Base-by-base conservation (phyloP, 1,139 yeast genomes). In the Blastobotrys elegans region DNA sequence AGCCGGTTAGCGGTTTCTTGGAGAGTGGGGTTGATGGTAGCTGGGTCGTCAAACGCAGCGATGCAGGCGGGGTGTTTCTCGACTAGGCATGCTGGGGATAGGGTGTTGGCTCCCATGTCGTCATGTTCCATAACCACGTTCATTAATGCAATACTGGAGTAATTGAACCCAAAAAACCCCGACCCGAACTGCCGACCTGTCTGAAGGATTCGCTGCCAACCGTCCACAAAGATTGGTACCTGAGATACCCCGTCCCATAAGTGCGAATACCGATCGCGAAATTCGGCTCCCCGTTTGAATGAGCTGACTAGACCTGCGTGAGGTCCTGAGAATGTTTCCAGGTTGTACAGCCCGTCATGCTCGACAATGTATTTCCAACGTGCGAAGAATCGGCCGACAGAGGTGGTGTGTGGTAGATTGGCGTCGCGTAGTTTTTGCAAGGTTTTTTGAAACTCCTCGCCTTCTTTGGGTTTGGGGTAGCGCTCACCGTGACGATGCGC, bases 401-500 rank as follows among this genome's bases (percentile, higher is more conserved):
- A 35, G n/a, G 6, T 14, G 17, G 33, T 55, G n/a, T n/a, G 24
- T 10, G 27, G 58, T 57, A 42, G 42, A 13, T 53, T 36, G 11
- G 46, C 40, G n/a, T 44, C 46, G 13, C 21, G 6, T 6, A 31
- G 29, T 20, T 35, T 43, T n/a, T 20, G 13, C 35, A 43, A 14
- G 16, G 21, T 21, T n/a, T 18, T 22, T 14, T 33, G 33, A 17
- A 34, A 29, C n/a, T 22, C 14, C 26, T 56, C 59, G 8, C 31
- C 33, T 27, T 40, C 34, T 8, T 13, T 6, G 20, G 44, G 21
- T 27, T 54, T 59, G 14, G 88, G 89, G 61, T 71, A 84, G 56
- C 92, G 70, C 60, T 82, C 90, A 16, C 90, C 92, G 57, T 84
- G 92, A 61, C 92, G 75, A 50, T 76, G 71, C 42, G 79, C 66